Percentiles rank a stretch among this genome's conserved stretches.
Conservation (phyloP, 805 yeast species). For the Millerago galiae region DNA sequence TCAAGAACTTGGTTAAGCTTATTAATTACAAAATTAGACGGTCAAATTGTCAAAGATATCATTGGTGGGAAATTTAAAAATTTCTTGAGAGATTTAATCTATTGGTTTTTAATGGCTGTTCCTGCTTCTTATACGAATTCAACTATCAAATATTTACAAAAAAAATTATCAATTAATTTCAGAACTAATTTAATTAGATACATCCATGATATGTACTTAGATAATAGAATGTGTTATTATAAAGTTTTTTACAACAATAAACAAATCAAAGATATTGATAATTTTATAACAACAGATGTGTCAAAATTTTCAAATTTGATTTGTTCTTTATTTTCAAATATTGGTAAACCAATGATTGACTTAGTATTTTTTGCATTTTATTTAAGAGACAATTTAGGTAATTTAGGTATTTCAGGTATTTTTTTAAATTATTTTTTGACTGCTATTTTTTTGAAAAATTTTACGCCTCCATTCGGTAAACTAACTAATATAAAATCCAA, state of each 20-base stretch:
- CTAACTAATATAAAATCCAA: slow-evolving; percentile 66
- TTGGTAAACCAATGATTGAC: slow-evolving; percentile 90
- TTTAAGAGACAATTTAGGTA: slow-evolving; percentile 78
- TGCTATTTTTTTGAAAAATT: slow-evolving; percentile 62
- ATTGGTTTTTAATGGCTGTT: slow-evolving; percentile 86
- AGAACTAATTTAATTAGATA: slow-evolving; percentile 79
- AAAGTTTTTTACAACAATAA: slow-evolving; percentile 53
- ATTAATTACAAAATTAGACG: slow-evolving; percentile 83
- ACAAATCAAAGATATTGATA: slow-evolving; percentile 62
- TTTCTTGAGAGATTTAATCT: slow-evolving; percentile 68
- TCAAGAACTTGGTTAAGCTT: slow-evolving; percentile 84
- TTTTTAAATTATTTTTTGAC: slow-evolving; percentile 75
- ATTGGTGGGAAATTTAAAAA: slow-evolving; percentile 74
- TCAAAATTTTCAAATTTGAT: slow-evolving; percentile 74
- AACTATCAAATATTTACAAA: slow-evolving; percentile 75
- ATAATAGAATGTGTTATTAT: slow-evolving; percentile 74
- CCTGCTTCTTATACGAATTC: slow-evolving; percentile 93
- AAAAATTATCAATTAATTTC: slow-evolving; percentile 72
- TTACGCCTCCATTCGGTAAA: slow-evolving; percentile 82
- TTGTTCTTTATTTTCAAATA: slow-evolving; percentile 75
- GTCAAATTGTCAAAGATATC: slow-evolving; percentile 84
- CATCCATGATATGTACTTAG: slow-evolving; percentile 85
- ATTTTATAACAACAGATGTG: slow-evolving; percentile 78
- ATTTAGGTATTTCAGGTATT: slow-evolving; percentile 78
- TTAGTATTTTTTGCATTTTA: slow-evolving; percentile 78